Conservation (phyloP, 2,329 filamentous ascomycete species). For the Exophiala sideris region DNA sequence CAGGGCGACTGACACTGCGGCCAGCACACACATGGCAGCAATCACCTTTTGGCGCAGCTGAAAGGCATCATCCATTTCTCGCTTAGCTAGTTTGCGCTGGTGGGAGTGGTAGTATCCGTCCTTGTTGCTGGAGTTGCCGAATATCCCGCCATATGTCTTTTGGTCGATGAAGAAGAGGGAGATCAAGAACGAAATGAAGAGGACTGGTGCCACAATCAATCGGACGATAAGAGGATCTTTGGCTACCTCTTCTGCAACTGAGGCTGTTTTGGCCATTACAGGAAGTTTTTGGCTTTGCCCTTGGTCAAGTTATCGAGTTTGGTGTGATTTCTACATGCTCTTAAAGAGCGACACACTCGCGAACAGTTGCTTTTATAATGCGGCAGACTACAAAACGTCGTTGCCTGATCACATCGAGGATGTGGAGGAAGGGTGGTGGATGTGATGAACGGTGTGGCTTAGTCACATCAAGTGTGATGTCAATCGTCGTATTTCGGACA, state of each 20-base stretch:
- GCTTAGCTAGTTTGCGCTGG: constrained; percentile 58
- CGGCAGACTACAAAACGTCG: background rate
- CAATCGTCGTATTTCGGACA: background rate
- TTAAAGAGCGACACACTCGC: background rate
- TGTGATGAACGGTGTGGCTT: background rate
- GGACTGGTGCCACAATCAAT: constrained; percentile 59
- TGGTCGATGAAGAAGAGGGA: constrained; percentile 63
- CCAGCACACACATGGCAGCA: constrained; percentile 44
- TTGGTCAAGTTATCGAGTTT: background rate
- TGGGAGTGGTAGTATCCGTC: constrained; percentile 54
- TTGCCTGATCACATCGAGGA: background rate
- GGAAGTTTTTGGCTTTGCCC: constrained; percentile 5
- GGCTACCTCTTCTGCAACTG: background rate
- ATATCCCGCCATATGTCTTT: constrained; percentile 51
- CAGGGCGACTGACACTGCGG: constrained; percentile 31
- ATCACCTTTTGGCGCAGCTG: constrained; percentile 57
- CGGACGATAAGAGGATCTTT: constrained; percentile 25
- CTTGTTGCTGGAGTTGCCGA: constrained; percentile 30
- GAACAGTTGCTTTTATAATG: background rate
- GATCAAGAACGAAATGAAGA: constrained; percentile 62
- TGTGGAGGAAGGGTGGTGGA: no score
- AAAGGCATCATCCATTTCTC: constrained; percentile 64
- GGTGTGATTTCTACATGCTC: background rate
- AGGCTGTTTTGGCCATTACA: constrained; percentile 2
- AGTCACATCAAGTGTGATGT: constrained; percentile 4